These are phyloP conservation scores for Ochetophila trinervis DNA, from an alignment of 306 rosid species.

Conservation along the genomic window DNA sequence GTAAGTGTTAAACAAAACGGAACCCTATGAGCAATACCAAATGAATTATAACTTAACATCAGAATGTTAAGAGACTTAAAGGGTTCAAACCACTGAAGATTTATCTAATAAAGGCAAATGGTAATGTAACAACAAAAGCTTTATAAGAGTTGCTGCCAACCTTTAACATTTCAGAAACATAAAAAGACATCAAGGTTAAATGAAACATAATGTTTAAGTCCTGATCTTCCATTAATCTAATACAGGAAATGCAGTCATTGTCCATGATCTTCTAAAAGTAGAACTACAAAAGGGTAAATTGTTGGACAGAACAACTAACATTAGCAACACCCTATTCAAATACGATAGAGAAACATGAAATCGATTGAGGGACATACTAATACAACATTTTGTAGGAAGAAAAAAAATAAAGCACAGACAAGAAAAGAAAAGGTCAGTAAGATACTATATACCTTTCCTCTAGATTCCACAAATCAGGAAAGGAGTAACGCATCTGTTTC, in stretches of 20 bases:
- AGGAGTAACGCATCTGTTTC: conserved; percentile 63
- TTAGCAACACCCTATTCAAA: neutral
- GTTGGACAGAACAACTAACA: neutral
- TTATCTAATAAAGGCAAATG: neutral
- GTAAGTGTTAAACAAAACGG: neutral
- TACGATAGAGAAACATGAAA: neutral
- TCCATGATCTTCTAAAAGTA: neutral
- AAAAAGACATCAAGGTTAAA: neutral
- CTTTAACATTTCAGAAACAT: neutral
- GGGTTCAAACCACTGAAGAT: neutral
- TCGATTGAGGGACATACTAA: neutral
- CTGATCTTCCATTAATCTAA: neutral
- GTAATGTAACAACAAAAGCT: neutral
- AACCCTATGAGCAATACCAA: neutral
- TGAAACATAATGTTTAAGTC: neutral
- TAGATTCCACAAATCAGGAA: conserved; percentile 84
- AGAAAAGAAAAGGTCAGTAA: conserved; percentile 10
- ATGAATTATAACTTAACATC: neutral
- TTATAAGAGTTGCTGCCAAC: neutral
- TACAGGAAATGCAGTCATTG: neutral
- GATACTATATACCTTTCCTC: conserved; percentile 81
- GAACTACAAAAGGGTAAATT: neutral
- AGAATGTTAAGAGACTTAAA: neutral
- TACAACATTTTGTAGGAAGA: neutral
- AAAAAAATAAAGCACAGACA: conserved; percentile 16